Evolutionary conservation across 2,329 filamentous ascomycete genomes (phyloP).

Genomic region (Trichoderma afroharzianum): DNA sequence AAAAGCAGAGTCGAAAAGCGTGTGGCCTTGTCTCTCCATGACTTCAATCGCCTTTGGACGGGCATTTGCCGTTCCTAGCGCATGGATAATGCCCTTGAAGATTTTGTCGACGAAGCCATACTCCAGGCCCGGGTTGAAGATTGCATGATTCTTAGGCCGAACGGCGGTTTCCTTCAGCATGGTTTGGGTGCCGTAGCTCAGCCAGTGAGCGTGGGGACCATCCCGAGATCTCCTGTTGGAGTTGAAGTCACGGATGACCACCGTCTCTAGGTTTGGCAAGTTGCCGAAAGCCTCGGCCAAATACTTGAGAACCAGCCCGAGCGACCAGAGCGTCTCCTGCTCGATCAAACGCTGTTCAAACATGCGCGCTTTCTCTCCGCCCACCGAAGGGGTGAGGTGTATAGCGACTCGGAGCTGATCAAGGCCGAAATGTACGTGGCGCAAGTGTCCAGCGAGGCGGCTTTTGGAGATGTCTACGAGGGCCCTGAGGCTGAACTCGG

Average conservation of each 20-base stretch:
- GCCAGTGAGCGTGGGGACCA: slow-evolving; percentile 41
- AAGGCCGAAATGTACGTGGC: slow-evolving; percentile 33
- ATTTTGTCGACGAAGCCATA: slow-evolving; percentile 30
- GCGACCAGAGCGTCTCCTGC: slow-evolving; percentile 33
- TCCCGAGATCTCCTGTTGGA: slow-evolving; percentile 50
- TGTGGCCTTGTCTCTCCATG: slow-evolving; percentile 34
- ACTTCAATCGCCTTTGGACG: slow-evolving; percentile 45
- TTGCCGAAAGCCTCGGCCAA: slow-evolving; percentile 54
- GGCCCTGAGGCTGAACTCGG: slow-evolving; percentile 51
- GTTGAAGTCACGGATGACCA: slow-evolving; percentile 59
- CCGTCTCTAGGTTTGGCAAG: slow-evolving; percentile 50
- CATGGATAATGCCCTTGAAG: slow-evolving; percentile 41
- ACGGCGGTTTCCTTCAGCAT: slow-evolving; percentile 34
- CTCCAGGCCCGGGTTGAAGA: background rate
- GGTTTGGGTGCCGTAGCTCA: slow-evolving; percentile 50
- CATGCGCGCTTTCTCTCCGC: background rate
- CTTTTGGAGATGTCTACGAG: slow-evolving; percentile 52
- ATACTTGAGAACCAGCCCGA: slow-evolving; percentile 50
- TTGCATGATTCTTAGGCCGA: background rate
- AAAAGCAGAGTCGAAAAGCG: slow-evolving; percentile 43
- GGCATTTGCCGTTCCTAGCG: slow-evolving; percentile 39
- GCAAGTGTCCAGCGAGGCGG: slow-evolving; percentile 38
- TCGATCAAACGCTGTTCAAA: slow-evolving; percentile 23
- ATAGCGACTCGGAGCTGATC: slow-evolving; percentile 21
- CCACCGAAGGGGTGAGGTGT: background rate